Conservation (phyloP, 2,329 filamentous ascomycete species). For the Venturiaceae sp. region DNA sequence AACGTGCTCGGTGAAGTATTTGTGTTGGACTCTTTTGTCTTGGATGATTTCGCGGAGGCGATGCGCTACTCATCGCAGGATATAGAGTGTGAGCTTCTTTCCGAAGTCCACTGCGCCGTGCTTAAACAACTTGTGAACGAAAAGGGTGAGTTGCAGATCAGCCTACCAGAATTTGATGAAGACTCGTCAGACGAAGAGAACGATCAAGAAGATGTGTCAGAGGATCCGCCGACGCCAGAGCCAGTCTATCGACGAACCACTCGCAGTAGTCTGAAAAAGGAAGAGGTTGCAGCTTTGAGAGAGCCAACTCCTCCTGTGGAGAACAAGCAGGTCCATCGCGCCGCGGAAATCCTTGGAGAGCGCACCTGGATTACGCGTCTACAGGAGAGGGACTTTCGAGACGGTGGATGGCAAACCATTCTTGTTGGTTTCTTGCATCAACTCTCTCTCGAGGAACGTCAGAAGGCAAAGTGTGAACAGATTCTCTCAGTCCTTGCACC, state of each 20-base stretch:
- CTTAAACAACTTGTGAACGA: conserved; percentile 76
- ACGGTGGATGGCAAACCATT: conserved; percentile 87
- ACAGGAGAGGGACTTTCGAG: conserved; percentile 70
- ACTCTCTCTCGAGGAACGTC: conserved; percentile 53
- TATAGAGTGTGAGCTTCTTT: conserved; percentile 71
- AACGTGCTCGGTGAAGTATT: conserved; percentile 98
- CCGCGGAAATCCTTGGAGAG: conserved; percentile 64
- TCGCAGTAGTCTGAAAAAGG: conserved; percentile 74
- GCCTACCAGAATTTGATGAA: conserved; percentile 21
- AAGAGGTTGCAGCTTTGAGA: conserved; percentile 58
- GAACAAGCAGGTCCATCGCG: conserved; percentile 44
- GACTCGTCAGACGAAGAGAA: conserved; percentile 52
- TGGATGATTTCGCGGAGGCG: conserved; percentile 89
- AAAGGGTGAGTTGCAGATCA: conserved; percentile 63
- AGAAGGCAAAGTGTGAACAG: conserved; percentile 64
- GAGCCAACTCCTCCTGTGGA: conserved; percentile 28
- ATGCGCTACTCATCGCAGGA: conserved; percentile 69
- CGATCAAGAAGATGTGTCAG: conserved; percentile 51
- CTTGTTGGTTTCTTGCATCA: conserved; percentile 80
- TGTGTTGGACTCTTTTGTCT: conserved; percentile 90
- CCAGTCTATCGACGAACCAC: conserved; percentile 69
- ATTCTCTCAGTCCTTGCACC: conserved; percentile 77
- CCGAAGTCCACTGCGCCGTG: conserved; percentile 85
- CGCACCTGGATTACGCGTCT: conserved; percentile 78
- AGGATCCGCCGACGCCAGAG: conserved; percentile 43